Percentiles rank a stretch among this genome's conserved stretches.
phyloP scores from a whole-genome alignment of 2,329 filamentous ascomycete species.

The Leptographium flavum region DNA sequence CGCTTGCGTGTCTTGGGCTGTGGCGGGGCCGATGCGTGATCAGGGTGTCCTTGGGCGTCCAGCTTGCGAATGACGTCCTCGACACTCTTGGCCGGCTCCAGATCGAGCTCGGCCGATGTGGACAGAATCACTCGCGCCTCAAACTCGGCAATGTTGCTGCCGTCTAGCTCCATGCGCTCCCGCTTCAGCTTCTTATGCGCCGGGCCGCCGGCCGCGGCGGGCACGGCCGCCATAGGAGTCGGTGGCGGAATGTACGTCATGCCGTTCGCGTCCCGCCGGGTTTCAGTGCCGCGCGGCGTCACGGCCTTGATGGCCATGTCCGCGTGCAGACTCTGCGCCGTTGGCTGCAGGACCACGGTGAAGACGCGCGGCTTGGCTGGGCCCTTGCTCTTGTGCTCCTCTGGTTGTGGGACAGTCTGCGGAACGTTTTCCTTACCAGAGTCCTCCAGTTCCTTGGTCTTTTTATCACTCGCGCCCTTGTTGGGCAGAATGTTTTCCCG shows the following conservation, averaged over 20 bases:
- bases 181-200: slow-evolving; percentile 55
- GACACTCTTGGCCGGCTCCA: slow-evolving; percentile 59
- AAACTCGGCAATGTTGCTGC: slow-evolving; percentile 55
- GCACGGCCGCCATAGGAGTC: slow-evolving; percentile 47
- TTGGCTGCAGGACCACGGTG: slow-evolving; percentile 77
- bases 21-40: slow-evolving; percentile 63
- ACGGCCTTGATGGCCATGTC: slow-evolving; percentile 63
- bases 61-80: slow-evolving; percentile 60
- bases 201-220: slow-evolving; percentile 43
- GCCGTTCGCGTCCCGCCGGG: slow-evolving; percentile 6
- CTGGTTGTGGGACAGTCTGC: slow-evolving; percentile 27
- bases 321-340: slow-evolving; percentile 55
- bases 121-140: slow-evolving; percentile 64
- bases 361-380: slow-evolving; percentile 49
- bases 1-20: slow-evolving; percentile 82
- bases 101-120: slow-evolving; percentile 58
- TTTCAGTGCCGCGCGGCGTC: slow-evolving; percentile 40
- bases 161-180: slow-evolving; percentile 63
- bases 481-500: slow-evolving; percentile 26
- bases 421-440: slow-evolving; percentile 22
- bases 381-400: slow-evolving; percentile 28
- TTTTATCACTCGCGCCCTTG: slow-evolving; percentile 18
- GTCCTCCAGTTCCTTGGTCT: slow-evolving; percentile 16
- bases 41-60: slow-evolving; percentile 57
- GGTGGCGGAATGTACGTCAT: slow-evolving; percentile 40